Conservation (phyloP, 2,329 filamentous ascomycete genomes). For the Fonsecaea pugnacius region DNA sequence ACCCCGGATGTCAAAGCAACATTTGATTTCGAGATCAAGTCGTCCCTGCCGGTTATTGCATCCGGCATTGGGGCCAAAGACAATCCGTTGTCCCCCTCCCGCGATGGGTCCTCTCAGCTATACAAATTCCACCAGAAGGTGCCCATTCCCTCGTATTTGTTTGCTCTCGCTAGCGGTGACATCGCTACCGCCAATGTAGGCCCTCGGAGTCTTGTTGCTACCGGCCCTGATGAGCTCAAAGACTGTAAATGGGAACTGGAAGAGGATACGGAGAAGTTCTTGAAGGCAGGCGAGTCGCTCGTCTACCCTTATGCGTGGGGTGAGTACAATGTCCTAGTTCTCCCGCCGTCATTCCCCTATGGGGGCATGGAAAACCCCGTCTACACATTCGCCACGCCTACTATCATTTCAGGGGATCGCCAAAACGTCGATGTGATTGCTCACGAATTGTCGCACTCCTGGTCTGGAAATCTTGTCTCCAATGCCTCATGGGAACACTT, state of each 20-base stretch:
- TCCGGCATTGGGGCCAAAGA: slow-evolving; percentile 72
- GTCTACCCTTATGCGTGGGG: slow-evolving; percentile 93
- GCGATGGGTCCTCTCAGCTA: slow-evolving; percentile 62
- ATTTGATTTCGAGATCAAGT: slow-evolving; percentile 84
- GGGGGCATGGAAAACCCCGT: slow-evolving; percentile 93
- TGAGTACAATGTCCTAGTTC: slow-evolving; percentile 88
- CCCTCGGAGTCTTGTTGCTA: slow-evolving; percentile 80
- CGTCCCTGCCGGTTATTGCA: slow-evolving; percentile 85
- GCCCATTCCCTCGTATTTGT: slow-evolving; percentile 91
- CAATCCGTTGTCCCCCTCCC: slow-evolving; percentile 49
- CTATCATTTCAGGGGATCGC: slow-evolving; percentile 85
- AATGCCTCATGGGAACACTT: slow-evolving; percentile 60
- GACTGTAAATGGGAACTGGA: slow-evolving; percentile 91
- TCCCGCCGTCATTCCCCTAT: slow-evolving; percentile 89
- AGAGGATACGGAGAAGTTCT: slow-evolving; percentile 86
- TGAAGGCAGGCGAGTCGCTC: slow-evolving; percentile 78
- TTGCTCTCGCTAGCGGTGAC: slow-evolving; percentile 83
- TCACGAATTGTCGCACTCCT: slow-evolving; percentile 76
- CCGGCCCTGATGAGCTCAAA: slow-evolving; percentile 82
- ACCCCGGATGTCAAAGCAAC: slow-evolving; percentile 98
- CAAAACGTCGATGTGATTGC: slow-evolving; percentile 97
- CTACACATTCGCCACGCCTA: slow-evolving; percentile 93
- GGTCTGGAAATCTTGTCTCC: slow-evolving; percentile 78
- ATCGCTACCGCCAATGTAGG: slow-evolving; percentile 85
- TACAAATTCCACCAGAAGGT: slow-evolving; percentile 90